Percentiles rank a stretch among this genome's conserved stretches.
These are phyloP conservation scores for Bassia scoparia DNA, from an alignment of 148 eudicot genomes.

Conservation along the genomic window DNA sequence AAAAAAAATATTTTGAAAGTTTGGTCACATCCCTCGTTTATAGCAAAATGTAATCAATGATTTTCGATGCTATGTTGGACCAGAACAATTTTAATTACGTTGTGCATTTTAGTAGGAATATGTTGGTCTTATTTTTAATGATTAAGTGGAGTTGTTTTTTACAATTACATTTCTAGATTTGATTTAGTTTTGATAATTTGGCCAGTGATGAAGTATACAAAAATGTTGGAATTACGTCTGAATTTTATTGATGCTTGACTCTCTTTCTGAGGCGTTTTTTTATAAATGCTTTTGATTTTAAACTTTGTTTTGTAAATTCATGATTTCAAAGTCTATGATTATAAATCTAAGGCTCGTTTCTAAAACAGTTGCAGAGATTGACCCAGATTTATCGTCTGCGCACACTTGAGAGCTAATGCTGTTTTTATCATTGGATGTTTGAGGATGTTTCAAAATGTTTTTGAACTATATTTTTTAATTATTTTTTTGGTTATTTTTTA, in stretches of 20 bases:
- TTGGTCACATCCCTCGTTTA: slow-evolving; percentile 89
- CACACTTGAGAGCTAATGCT: slow-evolving; percentile 63
- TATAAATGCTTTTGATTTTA: too few species aligned
- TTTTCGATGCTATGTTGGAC: slow-evolving; percentile 70
- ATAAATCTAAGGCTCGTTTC: slow-evolving; percentile 5
- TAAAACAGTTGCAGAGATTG: slow-evolving; percentile 68
- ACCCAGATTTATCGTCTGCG: slow-evolving; percentile 68
- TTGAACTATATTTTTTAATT: too few species aligned
- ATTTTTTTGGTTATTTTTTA: too few species aligned
- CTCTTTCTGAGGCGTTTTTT: slow-evolving; percentile 71
- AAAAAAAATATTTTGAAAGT: slow-evolving; percentile 31
- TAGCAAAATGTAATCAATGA: slow-evolving; percentile 49
- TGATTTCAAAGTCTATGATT: slow-evolving; percentile 31
- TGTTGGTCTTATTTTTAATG: slow-evolving; percentile 35
- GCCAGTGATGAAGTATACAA: slow-evolving; percentile 42
- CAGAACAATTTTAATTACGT: slow-evolving; percentile 32
- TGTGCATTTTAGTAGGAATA: slow-evolving; percentile 75
- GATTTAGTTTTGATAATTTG: not conserved
- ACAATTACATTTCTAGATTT: slow-evolving; percentile 48
- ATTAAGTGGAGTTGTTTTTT: slow-evolving; percentile 67
- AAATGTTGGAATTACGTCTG: slow-evolving; percentile 74
- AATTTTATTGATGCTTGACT: slow-evolving; percentile 42
- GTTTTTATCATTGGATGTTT: slow-evolving; percentile 57
- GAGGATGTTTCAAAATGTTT: too few species aligned
- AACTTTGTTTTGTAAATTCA: too few species aligned